Conservation (phyloP, 2,329 filamentous ascomycete genomes). For the Ophiostoma australiae region DNA sequence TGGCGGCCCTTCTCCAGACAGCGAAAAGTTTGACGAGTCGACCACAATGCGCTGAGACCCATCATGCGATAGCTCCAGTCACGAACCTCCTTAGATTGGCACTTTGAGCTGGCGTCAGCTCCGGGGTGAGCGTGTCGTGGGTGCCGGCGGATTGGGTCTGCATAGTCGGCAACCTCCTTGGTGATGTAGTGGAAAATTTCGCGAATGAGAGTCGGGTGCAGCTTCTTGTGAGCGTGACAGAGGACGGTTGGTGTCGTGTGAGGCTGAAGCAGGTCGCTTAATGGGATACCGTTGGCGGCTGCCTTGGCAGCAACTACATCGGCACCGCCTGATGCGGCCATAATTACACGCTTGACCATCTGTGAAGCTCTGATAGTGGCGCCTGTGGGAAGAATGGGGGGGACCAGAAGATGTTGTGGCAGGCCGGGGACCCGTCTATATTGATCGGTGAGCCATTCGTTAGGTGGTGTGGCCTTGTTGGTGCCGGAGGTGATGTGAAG, state of each 20-base stretch:
- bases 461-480: constrained; percentile 12
- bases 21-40: constrained; percentile 19
- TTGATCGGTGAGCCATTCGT: constrained; percentile 24
- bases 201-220: constrained; percentile 29
- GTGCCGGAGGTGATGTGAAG: not conserved
- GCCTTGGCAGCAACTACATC: constrained; percentile 21
- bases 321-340: constrained; percentile 21
- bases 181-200: constrained; percentile 36
- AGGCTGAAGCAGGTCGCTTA: constrained; percentile 17
- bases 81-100: constrained; percentile 13
- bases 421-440: constrained; percentile 20
- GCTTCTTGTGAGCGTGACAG: constrained; percentile 26
- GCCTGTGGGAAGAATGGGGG: constrained; percentile 24
- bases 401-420: constrained; percentile 19
- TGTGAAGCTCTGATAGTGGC: constrained; percentile 20
- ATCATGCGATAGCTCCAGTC: constrained; percentile 29
- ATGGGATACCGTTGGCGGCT: constrained; percentile 18
- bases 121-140: not conserved
- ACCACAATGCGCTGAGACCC: constrained; percentile 27
- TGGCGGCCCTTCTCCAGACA: constrained; percentile 21
- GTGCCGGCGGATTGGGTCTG: constrained; percentile 26
- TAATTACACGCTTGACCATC: constrained; percentile 23
- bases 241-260: constrained; percentile 26
- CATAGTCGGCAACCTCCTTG: constrained; percentile 25
- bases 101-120: not conserved